A percentile compares a stretch with the other conserved stretches of the same genome.
Conservation (phyloP, 2,329 filamentous ascomycete genomes). For the Xylariaceae sp. region DNA sequence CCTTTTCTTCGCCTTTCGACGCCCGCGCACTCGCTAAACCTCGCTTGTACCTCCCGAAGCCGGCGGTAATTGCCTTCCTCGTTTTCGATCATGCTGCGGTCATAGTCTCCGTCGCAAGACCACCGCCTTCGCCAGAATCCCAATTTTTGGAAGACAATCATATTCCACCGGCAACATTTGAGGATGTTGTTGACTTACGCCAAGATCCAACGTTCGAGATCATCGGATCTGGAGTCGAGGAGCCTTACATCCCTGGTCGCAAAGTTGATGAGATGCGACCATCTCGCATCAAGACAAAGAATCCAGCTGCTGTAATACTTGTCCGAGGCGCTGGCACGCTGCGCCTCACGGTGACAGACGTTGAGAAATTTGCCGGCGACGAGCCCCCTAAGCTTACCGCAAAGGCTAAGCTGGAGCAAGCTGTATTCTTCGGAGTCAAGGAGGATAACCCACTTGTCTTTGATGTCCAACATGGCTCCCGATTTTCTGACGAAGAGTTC, state of each 20-base stretch:
- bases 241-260: constrained; percentile 37
- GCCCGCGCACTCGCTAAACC: constrained; percentile 44
- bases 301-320: constrained; percentile 57
- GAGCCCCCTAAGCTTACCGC: constrained; percentile 64
- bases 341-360: constrained; percentile 54
- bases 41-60: constrained; percentile 71
- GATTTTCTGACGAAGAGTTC: constrained; percentile 67
- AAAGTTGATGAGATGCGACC: constrained; percentile 43
- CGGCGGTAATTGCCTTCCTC: constrained; percentile 75
- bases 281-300: constrained; percentile 54
- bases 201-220: constrained; percentile 60
- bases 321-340: constrained; percentile 60
- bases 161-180: constrained; percentile 63
- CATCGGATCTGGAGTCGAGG: constrained; percentile 60
- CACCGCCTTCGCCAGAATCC: constrained; percentile 67
- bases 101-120: constrained; percentile 66
- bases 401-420: constrained; percentile 88
- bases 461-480: constrained; percentile 59
- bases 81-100: constrained; percentile 76
- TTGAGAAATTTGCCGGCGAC: constrained; percentile 56
- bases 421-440: constrained; percentile 84
- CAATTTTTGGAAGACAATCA: constrained; percentile 69
- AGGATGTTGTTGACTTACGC: constrained; percentile 81
- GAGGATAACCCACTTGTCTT: constrained; percentile 87
- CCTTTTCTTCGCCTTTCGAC: constrained; percentile 54